Conservation (phyloP, 2,329 filamentous ascomycete genomes). For the Phaeosphaeriaceae sp. region DNA sequence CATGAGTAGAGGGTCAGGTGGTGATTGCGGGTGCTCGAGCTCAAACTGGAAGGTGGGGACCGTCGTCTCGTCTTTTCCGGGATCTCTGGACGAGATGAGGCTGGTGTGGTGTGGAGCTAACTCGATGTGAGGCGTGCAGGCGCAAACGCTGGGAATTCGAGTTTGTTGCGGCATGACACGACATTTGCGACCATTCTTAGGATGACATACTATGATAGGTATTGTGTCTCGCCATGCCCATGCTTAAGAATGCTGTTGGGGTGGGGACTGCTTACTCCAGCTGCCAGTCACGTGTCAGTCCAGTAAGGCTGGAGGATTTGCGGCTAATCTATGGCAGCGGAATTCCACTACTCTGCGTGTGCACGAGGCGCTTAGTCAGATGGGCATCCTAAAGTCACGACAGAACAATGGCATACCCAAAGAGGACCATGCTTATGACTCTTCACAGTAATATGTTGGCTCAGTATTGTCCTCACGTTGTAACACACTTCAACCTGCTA, state of each 20-base stretch:
- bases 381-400: no score
- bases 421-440: not conserved
- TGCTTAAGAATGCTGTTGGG: no score
- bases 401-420: no score
- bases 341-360: constrained; percentile 1
- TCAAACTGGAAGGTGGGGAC: constrained; percentile 9
- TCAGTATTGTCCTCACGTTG: not conserved
- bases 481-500: constrained; percentile 4
- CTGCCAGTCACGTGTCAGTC: no score
- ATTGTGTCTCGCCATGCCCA: not conserved
- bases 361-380: constrained; percentile 3
- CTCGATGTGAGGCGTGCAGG: not conserved
- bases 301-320: no score
- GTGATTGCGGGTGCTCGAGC: not conserved
- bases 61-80: constrained; percentile 6
- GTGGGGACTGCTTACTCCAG: not conserved
- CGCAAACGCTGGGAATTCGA: no score
- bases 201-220: no score
- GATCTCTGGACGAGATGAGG: not conserved
- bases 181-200: no score
- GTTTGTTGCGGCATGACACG: no score
- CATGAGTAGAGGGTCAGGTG: no score
- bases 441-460: not conserved
- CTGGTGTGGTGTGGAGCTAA: not conserved
- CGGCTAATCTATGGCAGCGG: not conserved